Evolutionary conservation across 2,329 filamentous ascomycete species (phyloP), one percentile per base, ranked within the genome.

Genomic region (Atkinsonella texensis): DNA sequence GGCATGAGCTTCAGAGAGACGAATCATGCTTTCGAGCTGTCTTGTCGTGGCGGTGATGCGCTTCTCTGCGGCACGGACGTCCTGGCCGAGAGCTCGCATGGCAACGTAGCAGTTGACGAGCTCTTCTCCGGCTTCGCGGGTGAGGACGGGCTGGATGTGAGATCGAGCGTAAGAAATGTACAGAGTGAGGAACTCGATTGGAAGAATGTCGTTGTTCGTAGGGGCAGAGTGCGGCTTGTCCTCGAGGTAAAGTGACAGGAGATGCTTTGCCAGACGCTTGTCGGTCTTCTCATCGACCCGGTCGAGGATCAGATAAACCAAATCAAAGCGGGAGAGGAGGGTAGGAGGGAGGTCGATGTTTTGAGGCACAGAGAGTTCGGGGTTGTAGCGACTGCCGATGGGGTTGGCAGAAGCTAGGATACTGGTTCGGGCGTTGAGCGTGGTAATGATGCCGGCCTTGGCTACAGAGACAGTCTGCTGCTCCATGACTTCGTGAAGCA

Each of bases 321-420:
- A 75, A 66, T 98, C 93, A 65, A 98, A 98, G 75, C 93, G 85
- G 5, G 90, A 96, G 49, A 98, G 79, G 7, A 98, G 76, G 0
- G 93, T 98, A 0, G 93, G 93, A 0, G 93, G 93, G 9, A 98
- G 80, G 63, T 98, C 93, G 60, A 98, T 98, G 68, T 98, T 98
- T 62, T 97, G 90, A 3, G 93, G 93, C 13, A 98, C 93, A 0
- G 93, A 90, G 23, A 98, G 73, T 62, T 95, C 91, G 2, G 89
- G 87, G 68, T 98, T 97, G 73, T 98, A 98, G 65, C 94, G 90
- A 71, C 89, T 95, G 61, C 93, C 93, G 58, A 98, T 97, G 1
- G 93, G 93, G 65, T 98, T 98, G 68, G 93, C 93, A 11, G 91
- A 97, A 15, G 93, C 93, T 32, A 98, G 80, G 63, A 98, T 96